Percentiles rank a stretch among this genome's conserved stretches.
Conservation (phyloP, 2,329 filamentous ascomycete genomes). For the Cladosporium oxysporum region DNA sequence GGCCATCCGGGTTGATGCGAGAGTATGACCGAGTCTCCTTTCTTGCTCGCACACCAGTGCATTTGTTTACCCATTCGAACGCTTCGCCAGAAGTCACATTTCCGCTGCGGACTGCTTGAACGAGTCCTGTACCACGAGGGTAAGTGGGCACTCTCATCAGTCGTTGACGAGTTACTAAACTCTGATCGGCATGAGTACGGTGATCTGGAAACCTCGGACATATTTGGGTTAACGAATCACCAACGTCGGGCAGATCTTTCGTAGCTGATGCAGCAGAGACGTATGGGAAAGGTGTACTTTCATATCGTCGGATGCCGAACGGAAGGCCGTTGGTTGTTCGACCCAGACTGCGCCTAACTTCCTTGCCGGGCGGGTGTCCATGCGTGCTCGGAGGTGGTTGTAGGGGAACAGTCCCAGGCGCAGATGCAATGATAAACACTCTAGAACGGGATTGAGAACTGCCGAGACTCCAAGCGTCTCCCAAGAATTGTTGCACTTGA, state of each 20-base stretch:
- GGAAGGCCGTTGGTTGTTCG: constrained; percentile 59
- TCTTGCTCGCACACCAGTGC: not conserved
- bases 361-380: constrained; percentile 51
- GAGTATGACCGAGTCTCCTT: constrained; percentile 46
- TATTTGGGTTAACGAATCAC: constrained; percentile 61
- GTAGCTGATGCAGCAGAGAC: constrained; percentile 57
- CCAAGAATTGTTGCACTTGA: constrained; percentile 66
- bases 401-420: constrained; percentile 63
- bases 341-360: constrained; percentile 52
- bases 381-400: constrained; percentile 62
- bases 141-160: constrained; percentile 61
- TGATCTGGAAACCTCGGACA: constrained; percentile 72
- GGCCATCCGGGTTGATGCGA: constrained; percentile 52
- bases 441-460: constrained; percentile 66
- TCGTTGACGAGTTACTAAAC: constrained; percentile 45
- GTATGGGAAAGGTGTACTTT: constrained; percentile 62
- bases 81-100: constrained; percentile 31
- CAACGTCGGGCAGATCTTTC: constrained; percentile 62
- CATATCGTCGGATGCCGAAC: constrained; percentile 56
- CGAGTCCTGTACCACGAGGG: constrained; percentile 42
- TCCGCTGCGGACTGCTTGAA: constrained; percentile 32
- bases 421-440: constrained; percentile 71
- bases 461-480: constrained; percentile 71
- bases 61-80: constrained; percentile 23
- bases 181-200: constrained; percentile 50